phyloP scores from a whole-genome alignment of 305 asterid species.

The Euphrasia arctica region DNA sequence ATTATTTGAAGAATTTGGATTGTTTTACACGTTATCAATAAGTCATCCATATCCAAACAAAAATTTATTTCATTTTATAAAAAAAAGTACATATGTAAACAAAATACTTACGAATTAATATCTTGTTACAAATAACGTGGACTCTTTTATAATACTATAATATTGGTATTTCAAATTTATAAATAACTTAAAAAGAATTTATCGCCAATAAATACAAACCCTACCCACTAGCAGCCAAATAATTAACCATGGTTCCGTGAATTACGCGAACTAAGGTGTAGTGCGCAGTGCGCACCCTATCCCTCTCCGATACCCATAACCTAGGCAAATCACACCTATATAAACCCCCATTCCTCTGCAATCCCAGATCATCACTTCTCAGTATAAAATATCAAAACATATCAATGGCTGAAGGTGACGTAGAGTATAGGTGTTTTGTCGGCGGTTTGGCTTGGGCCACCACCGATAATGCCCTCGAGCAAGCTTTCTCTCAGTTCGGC shows the following conservation, averaged over 20 bases:
- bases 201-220: background rate
- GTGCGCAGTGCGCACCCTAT: conserved; percentile 32
- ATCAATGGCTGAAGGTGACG: conserved; percentile 26
- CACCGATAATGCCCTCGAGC: conserved; percentile 41
- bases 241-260: conserved; percentile 28
- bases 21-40: no score
- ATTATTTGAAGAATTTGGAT: no score
- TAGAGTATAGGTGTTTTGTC: conserved; percentile 60
- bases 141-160: no score
- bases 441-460: conserved; percentile 75
- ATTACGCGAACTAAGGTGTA: background rate
- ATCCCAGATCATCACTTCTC: background rate
- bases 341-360: background rate
- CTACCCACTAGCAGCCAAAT: conserved; percentile 6
- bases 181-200: no score
- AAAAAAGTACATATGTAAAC: background rate
- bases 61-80: no score
- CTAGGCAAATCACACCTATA: conserved; percentile 25
- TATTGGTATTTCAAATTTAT: no score
- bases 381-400: background rate
- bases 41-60: no score
- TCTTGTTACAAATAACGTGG: no score
- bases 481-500: conserved; percentile 48
- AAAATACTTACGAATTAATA: background rate
- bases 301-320: conserved; percentile 14